Conservation (phyloP, 2,329 filamentous ascomycete genomes). For the Pseudofabraea citricarpa region DNA sequence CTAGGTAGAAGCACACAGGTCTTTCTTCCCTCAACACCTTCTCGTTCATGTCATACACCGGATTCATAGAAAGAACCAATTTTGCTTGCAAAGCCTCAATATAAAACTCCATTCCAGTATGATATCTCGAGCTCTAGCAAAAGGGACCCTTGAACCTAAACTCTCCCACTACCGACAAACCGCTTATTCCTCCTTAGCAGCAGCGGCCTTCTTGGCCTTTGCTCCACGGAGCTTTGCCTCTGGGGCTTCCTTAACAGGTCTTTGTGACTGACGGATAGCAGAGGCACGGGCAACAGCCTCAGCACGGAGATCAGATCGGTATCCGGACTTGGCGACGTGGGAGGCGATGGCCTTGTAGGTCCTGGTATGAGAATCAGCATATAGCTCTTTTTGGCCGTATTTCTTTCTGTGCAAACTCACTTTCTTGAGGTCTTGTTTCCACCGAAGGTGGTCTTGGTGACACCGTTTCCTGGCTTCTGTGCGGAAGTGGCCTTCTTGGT, state of each 20-base stretch:
- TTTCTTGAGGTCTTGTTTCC: constrained; percentile 73
- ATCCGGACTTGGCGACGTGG: constrained; percentile 75
- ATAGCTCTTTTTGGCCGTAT: constrained; percentile 9
- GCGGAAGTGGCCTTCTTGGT: constrained; percentile 75
- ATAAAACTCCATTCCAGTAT: background rate
- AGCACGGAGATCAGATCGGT: constrained; percentile 74
- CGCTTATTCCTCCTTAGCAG: constrained; percentile 38
- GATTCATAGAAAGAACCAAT: background rate
- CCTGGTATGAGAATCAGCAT: constrained; percentile 41
- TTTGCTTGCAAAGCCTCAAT: background rate
- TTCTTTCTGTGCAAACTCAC: constrained; percentile 49
- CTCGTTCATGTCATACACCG: background rate
- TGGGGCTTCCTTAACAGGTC: constrained; percentile 68
- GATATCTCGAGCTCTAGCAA: background rate
- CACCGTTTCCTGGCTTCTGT: constrained; percentile 68
- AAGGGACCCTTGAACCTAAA: background rate
- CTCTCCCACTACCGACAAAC: background rate
- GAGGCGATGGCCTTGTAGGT: constrained; percentile 86
- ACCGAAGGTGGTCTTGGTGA: constrained; percentile 64
- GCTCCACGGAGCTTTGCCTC: constrained; percentile 73
- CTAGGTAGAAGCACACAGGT: background rate
- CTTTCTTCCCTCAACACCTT: background rate
- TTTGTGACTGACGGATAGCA: constrained; percentile 77
- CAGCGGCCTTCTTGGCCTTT: constrained; percentile 70
- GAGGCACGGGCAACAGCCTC: constrained; percentile 81